A percentile compares a stretch with the other conserved stretches of the same genome.
Evolutionary conservation across 129 eudicot species (phyloP).

Genomic region (Chrysanthemum makinoi): DNA sequence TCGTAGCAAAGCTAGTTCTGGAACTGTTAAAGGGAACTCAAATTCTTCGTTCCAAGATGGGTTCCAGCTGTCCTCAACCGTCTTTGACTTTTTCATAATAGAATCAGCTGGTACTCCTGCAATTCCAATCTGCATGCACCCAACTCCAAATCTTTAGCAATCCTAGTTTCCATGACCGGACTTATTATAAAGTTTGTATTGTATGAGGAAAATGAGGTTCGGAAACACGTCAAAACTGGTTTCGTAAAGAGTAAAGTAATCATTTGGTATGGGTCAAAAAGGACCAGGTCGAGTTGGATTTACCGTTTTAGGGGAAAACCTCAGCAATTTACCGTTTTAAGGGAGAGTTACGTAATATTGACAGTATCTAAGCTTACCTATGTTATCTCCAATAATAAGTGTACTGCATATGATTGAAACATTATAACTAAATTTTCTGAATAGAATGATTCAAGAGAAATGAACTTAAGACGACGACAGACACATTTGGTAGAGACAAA

Average conservation of each 20-base stretch:
- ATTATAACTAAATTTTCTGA: not conserved
- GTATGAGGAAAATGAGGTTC: not conserved
- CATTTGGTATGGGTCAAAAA: not conserved
- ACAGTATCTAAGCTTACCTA: too few relatives aligned
- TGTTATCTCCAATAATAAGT: too few relatives aligned
- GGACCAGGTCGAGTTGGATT: not conserved
- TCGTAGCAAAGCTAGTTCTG: constrained; percentile 81
- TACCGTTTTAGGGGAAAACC: too few relatives aligned
- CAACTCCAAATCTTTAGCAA: constrained; percentile 3
- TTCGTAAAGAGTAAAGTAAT: not conserved
- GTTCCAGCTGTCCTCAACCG: constrained; percentile 75
- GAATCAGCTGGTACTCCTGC: constrained; percentile 74
- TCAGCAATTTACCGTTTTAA: too few relatives aligned
- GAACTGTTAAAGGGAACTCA: constrained; percentile 66
- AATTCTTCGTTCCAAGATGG: constrained; percentile 84
- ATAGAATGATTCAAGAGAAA: not conserved
- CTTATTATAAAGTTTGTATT: not conserved
- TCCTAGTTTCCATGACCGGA: not conserved
- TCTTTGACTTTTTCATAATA: constrained; percentile 72
- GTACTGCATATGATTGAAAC: not conserved
- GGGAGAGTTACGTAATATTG: too few relatives aligned
- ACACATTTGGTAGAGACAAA: not conserved
- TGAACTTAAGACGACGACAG: not conserved
- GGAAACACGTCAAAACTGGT: not conserved
- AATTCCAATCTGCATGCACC: constrained; percentile 60